These are phyloP conservation scores for Elaeis guineensis DNA, from an alignment of 176 grass and related monocot genomes.

Conservation along the genomic window DNA sequence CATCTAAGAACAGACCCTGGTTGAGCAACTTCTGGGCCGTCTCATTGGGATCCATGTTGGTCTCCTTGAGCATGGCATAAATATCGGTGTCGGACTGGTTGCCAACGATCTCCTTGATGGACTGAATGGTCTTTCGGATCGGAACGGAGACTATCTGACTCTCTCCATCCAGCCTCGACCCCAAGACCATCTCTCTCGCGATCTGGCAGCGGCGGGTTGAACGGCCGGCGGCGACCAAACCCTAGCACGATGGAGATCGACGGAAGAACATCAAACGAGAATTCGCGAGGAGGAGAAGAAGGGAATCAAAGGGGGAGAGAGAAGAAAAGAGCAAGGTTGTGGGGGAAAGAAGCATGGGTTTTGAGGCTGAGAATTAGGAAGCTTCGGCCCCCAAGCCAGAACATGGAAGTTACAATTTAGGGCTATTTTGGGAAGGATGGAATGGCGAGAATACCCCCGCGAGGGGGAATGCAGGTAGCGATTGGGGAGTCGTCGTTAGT, in stretches of 20 bases:
- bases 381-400: too few species aligned
- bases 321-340: too few species aligned
- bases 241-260: not conserved
- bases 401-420: too few species aligned
- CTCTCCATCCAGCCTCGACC: not conserved
- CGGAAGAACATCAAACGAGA: not conserved
- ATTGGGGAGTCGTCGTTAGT: too few species aligned
- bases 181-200: too few species aligned
- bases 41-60: constrained; percentile 92
- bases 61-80: constrained; percentile 58
- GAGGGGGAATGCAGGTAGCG: too few species aligned
- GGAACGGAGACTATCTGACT: constrained; percentile 11
- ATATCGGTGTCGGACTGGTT: constrained; percentile 86
- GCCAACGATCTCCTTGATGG: constrained; percentile 63
- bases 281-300: too few species aligned
- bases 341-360: too few species aligned
- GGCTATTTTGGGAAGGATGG: too few species aligned
- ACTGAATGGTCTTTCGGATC: constrained; percentile 55
- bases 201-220: constrained; percentile 11
- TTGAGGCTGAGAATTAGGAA: too few species aligned
- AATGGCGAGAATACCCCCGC: too few species aligned
- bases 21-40: constrained; percentile 82
- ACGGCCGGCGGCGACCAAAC: constrained; percentile 15
- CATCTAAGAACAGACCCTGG: constrained; percentile 34
- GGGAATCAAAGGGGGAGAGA: not conserved